phyloP scores from a whole-genome alignment of 2,329 filamentous ascomycete species.

The Alternaria incomplexa region DNA sequence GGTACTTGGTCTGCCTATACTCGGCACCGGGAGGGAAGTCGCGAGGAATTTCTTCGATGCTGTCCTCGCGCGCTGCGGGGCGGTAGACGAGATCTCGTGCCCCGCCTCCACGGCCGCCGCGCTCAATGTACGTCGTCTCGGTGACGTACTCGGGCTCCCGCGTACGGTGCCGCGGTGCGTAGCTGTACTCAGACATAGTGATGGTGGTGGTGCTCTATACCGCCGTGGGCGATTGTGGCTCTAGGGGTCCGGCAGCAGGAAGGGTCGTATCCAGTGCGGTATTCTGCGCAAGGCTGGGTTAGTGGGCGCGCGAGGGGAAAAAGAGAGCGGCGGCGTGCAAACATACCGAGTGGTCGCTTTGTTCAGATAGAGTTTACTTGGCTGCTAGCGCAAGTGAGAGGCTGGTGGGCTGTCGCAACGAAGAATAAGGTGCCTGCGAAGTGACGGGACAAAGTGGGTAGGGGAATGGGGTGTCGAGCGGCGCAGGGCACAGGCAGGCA shows the following conservation, averaged over 20 bases:
- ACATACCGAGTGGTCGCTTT: constrained; percentile 27
- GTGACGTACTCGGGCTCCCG: constrained; percentile 58
- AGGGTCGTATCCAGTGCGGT: constrained; percentile 8
- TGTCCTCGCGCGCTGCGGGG: constrained; percentile 67
- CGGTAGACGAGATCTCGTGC: constrained; percentile 58
- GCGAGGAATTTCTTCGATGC: constrained; percentile 82
- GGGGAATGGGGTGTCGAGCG: constrained; percentile 14
- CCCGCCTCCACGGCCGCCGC: constrained; percentile 53
- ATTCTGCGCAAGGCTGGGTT: constrained; percentile 23
- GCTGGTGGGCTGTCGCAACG: constrained; percentile 26
- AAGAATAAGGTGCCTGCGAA: constrained; percentile 34
- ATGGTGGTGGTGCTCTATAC: constrained; percentile 42
- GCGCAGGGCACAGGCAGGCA: constrained; percentile 23
- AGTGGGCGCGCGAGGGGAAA: constrained; percentile 14
- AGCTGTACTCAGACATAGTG: constrained; percentile 58
- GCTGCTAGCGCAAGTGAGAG: constrained; percentile 20
- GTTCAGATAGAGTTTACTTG: constrained; percentile 15
- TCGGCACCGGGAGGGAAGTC: constrained; percentile 75
- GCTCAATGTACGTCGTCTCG: constrained; percentile 59
- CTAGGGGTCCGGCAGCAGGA: constrained; percentile 14
- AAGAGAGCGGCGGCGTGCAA: not conserved
- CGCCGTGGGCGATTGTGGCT: constrained; percentile 14
- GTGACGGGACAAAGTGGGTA: constrained; percentile 28
- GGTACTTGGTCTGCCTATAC: constrained; percentile 54
- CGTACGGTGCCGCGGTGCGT: constrained; percentile 56